Conservation (phyloP, 306 rosid species). For the Chamaecrista fasciculata region DNA sequence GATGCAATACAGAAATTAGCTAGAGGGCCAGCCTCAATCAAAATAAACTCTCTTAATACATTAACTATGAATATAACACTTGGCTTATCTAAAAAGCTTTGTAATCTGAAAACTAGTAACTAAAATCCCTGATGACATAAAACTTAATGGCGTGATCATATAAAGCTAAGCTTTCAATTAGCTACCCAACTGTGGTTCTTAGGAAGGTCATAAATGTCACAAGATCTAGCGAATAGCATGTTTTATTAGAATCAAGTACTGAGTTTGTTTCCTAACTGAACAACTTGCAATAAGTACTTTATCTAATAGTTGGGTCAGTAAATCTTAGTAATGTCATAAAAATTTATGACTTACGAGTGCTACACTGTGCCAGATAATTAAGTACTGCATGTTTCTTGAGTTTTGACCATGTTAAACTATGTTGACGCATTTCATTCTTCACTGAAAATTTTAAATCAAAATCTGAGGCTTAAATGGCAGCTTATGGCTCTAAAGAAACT, state of each 20-base stretch:
- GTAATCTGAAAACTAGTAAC: background rate
- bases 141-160: constrained; percentile 8
- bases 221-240: background rate
- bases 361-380: background rate
- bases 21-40: background rate
- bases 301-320: background rate
- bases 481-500: too few species aligned
- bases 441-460: background rate
- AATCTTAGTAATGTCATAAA: background rate
- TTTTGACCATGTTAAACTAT: background rate
- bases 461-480: too few species aligned
- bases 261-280: background rate
- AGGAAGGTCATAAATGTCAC: background rate
- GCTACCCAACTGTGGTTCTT: background rate
- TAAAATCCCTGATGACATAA: background rate
- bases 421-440: background rate
- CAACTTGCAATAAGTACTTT: constrained; percentile 5
- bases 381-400: background rate
- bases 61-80: background rate
- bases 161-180: background rate
- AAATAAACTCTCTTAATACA: background rate
- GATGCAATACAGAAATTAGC: background rate
- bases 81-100: background rate
- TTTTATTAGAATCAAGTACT: constrained; percentile 1
- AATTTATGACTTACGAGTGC: background rate